Evolutionary conservation across 2,329 filamentous ascomycete genomes (phyloP), one percentile per base, ranked within the genome.

Genomic region (Nothophaeocryptopus gaeumannii): DNA sequence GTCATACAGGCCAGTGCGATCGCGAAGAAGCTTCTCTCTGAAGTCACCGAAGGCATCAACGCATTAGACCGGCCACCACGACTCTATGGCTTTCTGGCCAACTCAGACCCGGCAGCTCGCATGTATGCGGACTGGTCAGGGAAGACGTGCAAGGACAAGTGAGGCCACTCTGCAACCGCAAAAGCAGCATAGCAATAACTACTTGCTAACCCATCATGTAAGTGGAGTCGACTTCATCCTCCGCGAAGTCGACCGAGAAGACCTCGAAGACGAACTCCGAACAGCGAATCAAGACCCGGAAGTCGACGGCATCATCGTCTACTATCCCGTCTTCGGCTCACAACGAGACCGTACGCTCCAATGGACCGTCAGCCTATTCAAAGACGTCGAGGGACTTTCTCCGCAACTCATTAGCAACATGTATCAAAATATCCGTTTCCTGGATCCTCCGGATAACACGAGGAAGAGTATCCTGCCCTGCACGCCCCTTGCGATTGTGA

Each of bases 341-440:
- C 80, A 83, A 26, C 89, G 96, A 71, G 93, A 99, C 72, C 87
- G 88, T 70, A 97, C 97, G 71, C 83, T 99, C 59, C 92, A 97
- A 74, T 91, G 96, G 74, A 89, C 95, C 2, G 90, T 96, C 49
- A 84, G 89, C 49, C 80, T 96, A 37, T 75, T 81, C 70, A 97
- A 99, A 73, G 93, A 99, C 65, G 92, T 99, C 59, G 93, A 99
- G 72, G 93, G 93, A 32, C 82, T 99, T 51, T 89, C 86, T 62
- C 92, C 96, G 72, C 85, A 85, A 67, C 91, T 97, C 74, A 86
- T 97, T 66, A 91, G 92, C 81, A 99, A 99, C 80, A 96, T 99
- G 91, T 99, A 97, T 75, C 88, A 96, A 77, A 99, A 99, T 75
- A 83, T 95, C 63, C 89, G 93, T 58, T 97, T 91, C 76, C 79